Evolutionary conservation across 163 green algal species (phyloP), one percentile per base, ranked within the genome.

Genomic region (Chlorella variabilis): DNA sequence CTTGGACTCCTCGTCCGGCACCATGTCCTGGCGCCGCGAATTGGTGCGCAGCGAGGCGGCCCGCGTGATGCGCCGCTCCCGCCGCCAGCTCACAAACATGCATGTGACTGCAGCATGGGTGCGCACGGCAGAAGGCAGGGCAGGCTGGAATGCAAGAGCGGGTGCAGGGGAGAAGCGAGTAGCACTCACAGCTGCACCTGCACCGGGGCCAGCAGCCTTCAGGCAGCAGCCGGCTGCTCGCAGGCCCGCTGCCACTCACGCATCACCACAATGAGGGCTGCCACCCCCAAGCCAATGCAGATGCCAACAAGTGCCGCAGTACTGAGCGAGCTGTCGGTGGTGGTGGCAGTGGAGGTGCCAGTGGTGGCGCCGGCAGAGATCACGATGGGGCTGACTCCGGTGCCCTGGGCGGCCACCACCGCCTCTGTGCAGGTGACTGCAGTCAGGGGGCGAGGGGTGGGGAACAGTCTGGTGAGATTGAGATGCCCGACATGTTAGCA

Each of bases 291-390:
- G 41, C 41, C 29, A 23, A 59, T 41, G 31, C 67, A 75, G n/a
- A 75, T 75, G 41, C 42, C 67, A 25, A 75, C 70, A 18, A 77
- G 58, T 0, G 48, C 70, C 39, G 41, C 70, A 7, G 48, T 77
- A 48, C 70, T 77, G 5, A 77, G 48, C 17, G 48, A 45, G 70
- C 31, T 34, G 70, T 34, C 39, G 48, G 48, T 49, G 70, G 41
- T 66, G 48, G 20, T 65, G 48, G 6, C 23, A 18, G 33, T 45
- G 70, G 3, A 45, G 8, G 5, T 27, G 8, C 29, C 59, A 27
- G 17, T 13, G 48, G 6, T 34, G 31, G 31, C 48, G 48, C 0
- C 21, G 2, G 20, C 48, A n/a, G 7, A 62, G 23, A 62, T 15
- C 9, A 5, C 25, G 54, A 62, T 62, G 54, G 9, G 15, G 54